Evolutionary conservation across 192 early-diverging fungal genomes (phyloP).

Genomic region (Oehlia diaphana): DNA sequence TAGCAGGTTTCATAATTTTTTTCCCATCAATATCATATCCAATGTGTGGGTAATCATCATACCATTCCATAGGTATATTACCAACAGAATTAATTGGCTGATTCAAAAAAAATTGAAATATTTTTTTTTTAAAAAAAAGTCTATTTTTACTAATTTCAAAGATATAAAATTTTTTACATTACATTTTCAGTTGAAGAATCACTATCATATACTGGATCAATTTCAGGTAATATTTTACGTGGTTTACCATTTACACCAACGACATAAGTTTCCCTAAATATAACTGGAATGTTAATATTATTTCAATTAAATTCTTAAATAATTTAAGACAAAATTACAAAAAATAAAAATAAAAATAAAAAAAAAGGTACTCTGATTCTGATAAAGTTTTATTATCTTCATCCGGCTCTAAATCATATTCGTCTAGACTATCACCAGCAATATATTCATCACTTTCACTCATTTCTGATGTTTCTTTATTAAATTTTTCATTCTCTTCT

Average conservation of each 20-base stretch:
- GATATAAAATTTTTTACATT: conserved; percentile 13
- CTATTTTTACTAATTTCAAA: too few species aligned
- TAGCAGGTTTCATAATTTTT: conserved; percentile 83
- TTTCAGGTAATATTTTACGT: conserved; percentile 74
- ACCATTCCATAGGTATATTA: conserved; percentile 97
- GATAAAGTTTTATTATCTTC: conserved; percentile 40
- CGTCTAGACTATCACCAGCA: conserved; percentile 49
- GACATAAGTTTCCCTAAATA: conserved; percentile 33
- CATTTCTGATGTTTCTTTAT: neutral
- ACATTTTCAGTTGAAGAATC: conserved; percentile 93
- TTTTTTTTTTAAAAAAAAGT: too few species aligned
- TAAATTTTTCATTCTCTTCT: neutral
- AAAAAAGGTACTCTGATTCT: conserved; percentile 32
- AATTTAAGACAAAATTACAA: conserved; percentile 34
- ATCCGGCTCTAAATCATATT: conserved; percentile 48
- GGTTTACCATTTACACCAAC: conserved; percentile 43
- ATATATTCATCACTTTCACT: conserved; percentile 43
- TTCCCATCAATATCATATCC: conserved; percentile 96
- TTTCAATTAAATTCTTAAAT: conserved; percentile 43
- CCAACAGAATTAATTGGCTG: conserved; percentile 89
- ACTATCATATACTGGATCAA: conserved; percentile 90
- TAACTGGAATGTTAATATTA: conserved; percentile 30
- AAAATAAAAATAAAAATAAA: conserved; percentile 32
- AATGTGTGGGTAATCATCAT: conserved; percentile 94
- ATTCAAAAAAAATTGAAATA: conserved; percentile 9